A percentile compares a stretch with the other conserved stretches of the same genome.
Evolutionary conservation across 1,284 basidiomycete species (phyloP).

Genomic region (Trametes sp.): DNA sequence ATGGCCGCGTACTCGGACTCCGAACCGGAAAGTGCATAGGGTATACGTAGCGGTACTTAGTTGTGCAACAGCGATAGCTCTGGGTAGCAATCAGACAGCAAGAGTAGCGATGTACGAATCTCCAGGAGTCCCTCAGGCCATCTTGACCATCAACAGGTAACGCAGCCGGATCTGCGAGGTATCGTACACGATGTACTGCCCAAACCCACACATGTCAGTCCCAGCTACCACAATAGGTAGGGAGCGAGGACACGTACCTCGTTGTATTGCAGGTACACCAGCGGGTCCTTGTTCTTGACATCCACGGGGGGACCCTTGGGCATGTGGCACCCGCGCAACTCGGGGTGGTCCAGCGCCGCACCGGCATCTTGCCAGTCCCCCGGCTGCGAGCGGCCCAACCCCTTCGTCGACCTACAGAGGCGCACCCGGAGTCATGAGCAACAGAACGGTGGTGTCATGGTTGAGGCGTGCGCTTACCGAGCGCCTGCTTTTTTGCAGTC

Average conservation of each 20-base stretch:
- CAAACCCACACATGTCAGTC: not conserved
- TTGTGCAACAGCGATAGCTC: not conserved
- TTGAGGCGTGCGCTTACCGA: slow-evolving; percentile 37
- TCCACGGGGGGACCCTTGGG: slow-evolving; percentile 57
- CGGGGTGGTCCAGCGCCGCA: slow-evolving; percentile 54
- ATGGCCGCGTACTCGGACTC: too few relatives aligned
- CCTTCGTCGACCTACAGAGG: slow-evolving; percentile 57
- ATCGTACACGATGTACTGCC: slow-evolving; percentile 50
- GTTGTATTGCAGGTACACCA: slow-evolving; percentile 56
- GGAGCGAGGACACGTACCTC: slow-evolving; percentile 48
- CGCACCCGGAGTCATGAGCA: not conserved
- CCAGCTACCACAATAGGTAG: not conserved
- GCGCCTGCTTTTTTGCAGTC: slow-evolving; percentile 51
- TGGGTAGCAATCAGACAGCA: not conserved
- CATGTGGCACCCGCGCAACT: slow-evolving; percentile 63
- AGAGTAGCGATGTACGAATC: not conserved
- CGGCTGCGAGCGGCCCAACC: slow-evolving; percentile 59
- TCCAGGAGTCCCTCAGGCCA: slow-evolving; percentile 32
- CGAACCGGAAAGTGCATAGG: too few relatives aligned
- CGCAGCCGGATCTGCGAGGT: slow-evolving; percentile 49
- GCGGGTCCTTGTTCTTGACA: slow-evolving; percentile 38
- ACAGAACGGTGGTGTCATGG: not conserved
- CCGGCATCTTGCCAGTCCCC: slow-evolving; percentile 69
- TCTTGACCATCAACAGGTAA: slow-evolving; percentile 53
- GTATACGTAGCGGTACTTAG: too few relatives aligned